Evolutionary conservation across 2,329 filamentous ascomycete species (phyloP).

Genomic region (Cladorrhinum sp.): DNA sequence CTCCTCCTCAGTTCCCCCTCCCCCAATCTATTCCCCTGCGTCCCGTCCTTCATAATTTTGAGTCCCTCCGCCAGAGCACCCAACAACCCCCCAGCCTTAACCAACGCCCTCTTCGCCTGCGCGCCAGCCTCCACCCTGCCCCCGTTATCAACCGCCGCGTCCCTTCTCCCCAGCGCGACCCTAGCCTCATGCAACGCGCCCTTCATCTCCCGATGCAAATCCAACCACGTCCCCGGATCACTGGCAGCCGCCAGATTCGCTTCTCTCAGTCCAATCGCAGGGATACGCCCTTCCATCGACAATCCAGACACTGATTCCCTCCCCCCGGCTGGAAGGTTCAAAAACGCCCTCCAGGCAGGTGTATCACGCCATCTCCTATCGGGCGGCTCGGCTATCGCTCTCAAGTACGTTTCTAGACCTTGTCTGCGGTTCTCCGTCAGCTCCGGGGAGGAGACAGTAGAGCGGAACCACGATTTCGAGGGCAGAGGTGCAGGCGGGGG

Average conservation of each 20-base stretch:
- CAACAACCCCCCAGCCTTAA: constrained; percentile 65
- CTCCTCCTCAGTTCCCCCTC: constrained; percentile 72
- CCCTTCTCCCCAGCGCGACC: constrained; percentile 63
- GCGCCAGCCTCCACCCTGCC: constrained; percentile 58
- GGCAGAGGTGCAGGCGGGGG: constrained; percentile 68
- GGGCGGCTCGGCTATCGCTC: constrained; percentile 67
- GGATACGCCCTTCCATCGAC: constrained; percentile 30
- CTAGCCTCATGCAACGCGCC: constrained; percentile 64
- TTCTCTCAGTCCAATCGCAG: constrained; percentile 36
- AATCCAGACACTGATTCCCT: constrained; percentile 24
- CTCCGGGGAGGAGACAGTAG: constrained; percentile 65
- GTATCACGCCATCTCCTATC: constrained; percentile 75
- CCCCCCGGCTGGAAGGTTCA: constrained; percentile 59
- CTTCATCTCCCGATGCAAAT: constrained; percentile 73
- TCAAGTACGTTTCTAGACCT: constrained; percentile 68
- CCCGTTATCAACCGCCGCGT: constrained; percentile 50
- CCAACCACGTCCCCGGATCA: constrained; percentile 70
- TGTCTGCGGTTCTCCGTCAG: constrained; percentile 68
- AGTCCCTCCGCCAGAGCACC: constrained; percentile 64
- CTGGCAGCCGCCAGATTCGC: constrained; percentile 44
- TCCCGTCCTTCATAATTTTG: constrained; percentile 50
- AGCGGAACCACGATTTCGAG: constrained; percentile 72
- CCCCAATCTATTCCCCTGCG: constrained; percentile 47
- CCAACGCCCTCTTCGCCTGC: constrained; percentile 70
- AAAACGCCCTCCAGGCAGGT: constrained; percentile 67